Evolutionary conservation across 495 filamentous ascomycete species (phyloP), one percentile per base, ranked within the genome.

Genomic region (Tuber microsphaerosporum): DNA sequence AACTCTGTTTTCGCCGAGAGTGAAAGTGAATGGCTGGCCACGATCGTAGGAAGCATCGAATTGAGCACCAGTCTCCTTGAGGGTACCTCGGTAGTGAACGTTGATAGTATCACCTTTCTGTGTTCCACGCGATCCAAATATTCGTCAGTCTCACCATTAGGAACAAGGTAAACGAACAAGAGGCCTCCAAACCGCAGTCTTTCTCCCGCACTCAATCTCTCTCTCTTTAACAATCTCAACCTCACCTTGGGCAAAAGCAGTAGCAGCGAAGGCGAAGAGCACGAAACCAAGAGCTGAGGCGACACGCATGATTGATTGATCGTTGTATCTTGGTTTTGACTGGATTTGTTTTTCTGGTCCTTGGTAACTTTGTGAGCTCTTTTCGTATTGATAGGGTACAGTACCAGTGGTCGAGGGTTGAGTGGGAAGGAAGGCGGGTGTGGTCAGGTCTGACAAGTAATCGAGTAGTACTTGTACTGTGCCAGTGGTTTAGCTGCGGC

Each of bases 61-160:
- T 75, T 89, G 70, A 48, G 19, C 69, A 77, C 85, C 85, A 75
- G 84, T 86, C 79, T 85, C 84, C 76, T 87, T 86, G 39, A 97
- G 87, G 0, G 91, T 95, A 75, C 94, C 94, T 46, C 89, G 87
- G 86, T 98, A 98, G 86, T 98, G 92, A 75, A 97, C 93, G 48
- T 86, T 85, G 79, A 98, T 91, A 70, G 84, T 89, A 85, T 97
- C 93, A 81, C 93, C 93, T 56, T 86, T 88, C 78, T 89, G 77
- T 51, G 91, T 90, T 26, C 22, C 51, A 82, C 91, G 91, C 83
- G 91, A 91, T 51, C 84, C 85, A 84, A 89, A 91, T 71, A 89
- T 88, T 82, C 92, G 89, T 89, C 86, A 72, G 91, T 93, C 76
- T 89, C 87, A 77, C 94, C 90, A 84, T 94, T 90, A 81, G 87